Evolutionary conservation across 805 yeast species (phyloP), one percentile per base, ranked within the genome.

Genomic region (Candida ponderosae): DNA sequence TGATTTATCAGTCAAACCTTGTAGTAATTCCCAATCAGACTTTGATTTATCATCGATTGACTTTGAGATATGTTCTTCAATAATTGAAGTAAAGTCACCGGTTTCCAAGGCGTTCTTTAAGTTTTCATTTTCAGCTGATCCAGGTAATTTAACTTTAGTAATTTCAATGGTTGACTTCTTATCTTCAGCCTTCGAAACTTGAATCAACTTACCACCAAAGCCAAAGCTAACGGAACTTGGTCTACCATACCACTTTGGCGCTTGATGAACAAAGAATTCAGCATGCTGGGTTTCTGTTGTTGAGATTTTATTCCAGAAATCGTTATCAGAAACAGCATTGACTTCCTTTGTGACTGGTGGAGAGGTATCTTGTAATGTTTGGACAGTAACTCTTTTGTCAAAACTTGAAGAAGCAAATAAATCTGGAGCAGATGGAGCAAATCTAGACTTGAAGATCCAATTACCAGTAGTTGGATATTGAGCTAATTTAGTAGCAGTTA

Each of bases 391-490:
- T 57, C 79, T 84, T 44, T 93, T 89, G 58, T 87, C 96, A 48
- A 84, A 84, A 5, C 95, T 81, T 18, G 95, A 85, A 39, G 84
- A 72, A 5, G 95, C 95, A 65, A 93, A 84, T 35, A 86, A 62
- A 44, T 90, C 96, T 3, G 99, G 98, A 21, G 84, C 74, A 18
- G 68, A 59, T 31, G 96, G 95, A 41, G 96, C 94, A 66, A 89
- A 93, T 49, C 73, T 73, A 11, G 96, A 74, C 62, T 86, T 79
- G 64, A 88, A 93, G 13, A 85, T 80, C 98, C 98, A 93, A 60
- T 87, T 89, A 28, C 94, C 83, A 27, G 94, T 75, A 11, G 94
- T 75, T 37, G 97, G 97, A 58, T 85, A 93, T 53, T 86, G 84
- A 5, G 93, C 95, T 45, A 90, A 63, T 51, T 76, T 72, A 40